A percentile compares a stretch with the other conserved stretches of the same genome.
Conservation (phyloP, 2,329 filamentous ascomycete genomes). For the Neopestalotiopsis rosae region DNA sequence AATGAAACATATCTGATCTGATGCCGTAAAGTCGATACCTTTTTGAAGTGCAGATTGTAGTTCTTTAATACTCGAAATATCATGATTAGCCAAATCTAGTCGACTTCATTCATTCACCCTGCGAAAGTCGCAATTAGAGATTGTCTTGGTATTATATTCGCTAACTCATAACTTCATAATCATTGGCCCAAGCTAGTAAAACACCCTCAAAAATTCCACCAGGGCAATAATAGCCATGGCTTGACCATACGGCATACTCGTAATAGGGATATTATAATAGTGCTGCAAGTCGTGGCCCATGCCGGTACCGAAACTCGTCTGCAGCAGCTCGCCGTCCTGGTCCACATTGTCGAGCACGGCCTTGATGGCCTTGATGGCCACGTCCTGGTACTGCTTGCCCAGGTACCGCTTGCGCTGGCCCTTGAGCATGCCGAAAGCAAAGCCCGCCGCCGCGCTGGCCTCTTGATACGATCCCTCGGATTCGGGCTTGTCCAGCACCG, state of each 20-base stretch:
- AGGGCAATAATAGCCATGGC: slow-evolving; percentile 85
- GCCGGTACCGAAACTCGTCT: slow-evolving; percentile 79
- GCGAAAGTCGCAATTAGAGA: too few relatives aligned
- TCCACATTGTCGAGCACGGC: slow-evolving; percentile 72
- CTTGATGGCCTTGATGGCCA: slow-evolving; percentile 69
- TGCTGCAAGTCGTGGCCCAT: slow-evolving; percentile 78
- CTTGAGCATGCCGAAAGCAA: slow-evolving; percentile 82
- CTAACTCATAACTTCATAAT: background rate
- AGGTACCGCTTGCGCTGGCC: slow-evolving; percentile 74
- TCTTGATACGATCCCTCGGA: slow-evolving; percentile 76
- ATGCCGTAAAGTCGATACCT: too few relatives aligned
- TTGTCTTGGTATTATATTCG: background rate
- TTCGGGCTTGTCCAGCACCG: slow-evolving; percentile 71
- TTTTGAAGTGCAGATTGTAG: too few relatives aligned
- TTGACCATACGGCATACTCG: slow-evolving; percentile 85
- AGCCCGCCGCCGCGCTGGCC: slow-evolving; percentile 79
- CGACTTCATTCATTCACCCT: too few relatives aligned
- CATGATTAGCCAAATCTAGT: too few relatives aligned
- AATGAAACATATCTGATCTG: too few relatives aligned
- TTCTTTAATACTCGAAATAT: too few relatives aligned
- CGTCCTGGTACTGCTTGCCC: slow-evolving; percentile 61
- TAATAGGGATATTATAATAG: slow-evolving; percentile 77
- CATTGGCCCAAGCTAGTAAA: slow-evolving; percentile 37
- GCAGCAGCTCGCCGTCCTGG: slow-evolving; percentile 69
- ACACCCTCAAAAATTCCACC: slow-evolving; percentile 73